Base-by-base conservation (phyloP, 2,329 filamentous ascomycete genomes). In the Bipolaris cookei region DNA sequence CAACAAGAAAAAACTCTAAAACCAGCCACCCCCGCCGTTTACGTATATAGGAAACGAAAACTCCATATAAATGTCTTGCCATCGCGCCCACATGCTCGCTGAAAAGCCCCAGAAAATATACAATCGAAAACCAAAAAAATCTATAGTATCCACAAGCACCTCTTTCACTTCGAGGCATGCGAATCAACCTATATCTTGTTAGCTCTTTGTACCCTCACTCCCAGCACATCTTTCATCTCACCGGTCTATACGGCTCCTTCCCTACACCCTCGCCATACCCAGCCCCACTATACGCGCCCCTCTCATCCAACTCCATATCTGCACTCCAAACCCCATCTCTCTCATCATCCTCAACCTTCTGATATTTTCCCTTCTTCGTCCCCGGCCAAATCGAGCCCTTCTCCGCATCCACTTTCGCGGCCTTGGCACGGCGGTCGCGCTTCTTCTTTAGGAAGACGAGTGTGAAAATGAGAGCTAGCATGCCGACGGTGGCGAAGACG, bases 311-410 rank as follows among this genome's bases (percentile, higher is more conserved):
- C 25, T 56, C 45, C 32, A 48, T 38, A 2, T 48, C 53, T 1
- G 49, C 53, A 45, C 47, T 56, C 53, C 53, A 56, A 8, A 51
- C 34, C 2, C 39, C 53, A 25, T 49, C 47, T n/a, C 37, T 49
- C 28, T 56, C 47, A 6, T 56, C 47, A 3, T 56, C 53, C 1
- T 56, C 53, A 4, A 56, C 14, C 25, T 51, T 56, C 4, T 50
- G 34, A 18, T 56, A 56, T 34, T n/a, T 2, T 6, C 53, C 41
- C 41, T 54, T 43, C 11, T 18, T 38, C n/a, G 39, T 14, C 3
- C 53, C 47, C 3, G 53, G 47, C 39, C 43, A 38, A 38, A 21
- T 25, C 10, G 42, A 46, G 13, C n/a, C 18, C n/a, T 45, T 51
- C 7, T 46, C 47, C 14, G 47, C 41, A 7, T 51, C 41, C 53